Evolutionary conservation across 1,284 basidiomycete genomes (phyloP).

Genomic region (Xerocomus amazonicus): DNA sequence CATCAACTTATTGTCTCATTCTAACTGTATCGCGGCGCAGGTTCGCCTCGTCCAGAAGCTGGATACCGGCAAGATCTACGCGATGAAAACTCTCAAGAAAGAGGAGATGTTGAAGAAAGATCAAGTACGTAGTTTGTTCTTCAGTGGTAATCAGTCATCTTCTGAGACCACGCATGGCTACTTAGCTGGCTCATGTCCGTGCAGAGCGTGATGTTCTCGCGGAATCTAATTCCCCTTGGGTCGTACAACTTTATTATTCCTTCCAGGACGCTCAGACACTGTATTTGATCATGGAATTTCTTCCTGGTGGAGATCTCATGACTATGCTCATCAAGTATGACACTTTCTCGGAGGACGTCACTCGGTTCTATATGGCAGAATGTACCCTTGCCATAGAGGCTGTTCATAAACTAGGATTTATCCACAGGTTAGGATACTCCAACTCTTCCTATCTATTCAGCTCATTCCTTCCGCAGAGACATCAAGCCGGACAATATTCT

Average conservation of each 20-base stretch:
- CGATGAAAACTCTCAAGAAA: constrained; percentile 98
- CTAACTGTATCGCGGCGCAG: constrained; percentile 58
- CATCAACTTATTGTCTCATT: constrained; percentile 39
- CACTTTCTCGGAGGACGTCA: constrained; percentile 98
- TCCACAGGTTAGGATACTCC: constrained; percentile 60
- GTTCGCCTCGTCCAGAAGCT: constrained; percentile 95
- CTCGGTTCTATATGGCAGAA: constrained; percentile 97
- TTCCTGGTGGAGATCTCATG: constrained; percentile 99
- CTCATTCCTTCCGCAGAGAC: constrained; percentile 50
- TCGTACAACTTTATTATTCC: constrained; percentile 96
- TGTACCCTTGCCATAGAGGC: constrained; percentile 89
- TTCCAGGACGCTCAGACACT: constrained; percentile 95
- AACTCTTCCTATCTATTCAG: not conserved
- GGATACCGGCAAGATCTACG: constrained; percentile 98
- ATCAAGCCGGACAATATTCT: constrained; percentile 97
- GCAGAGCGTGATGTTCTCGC: constrained; percentile 89
- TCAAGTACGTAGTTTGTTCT: constrained; percentile 54
- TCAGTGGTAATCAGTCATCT: not conserved
- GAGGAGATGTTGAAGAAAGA: constrained; percentile 99
- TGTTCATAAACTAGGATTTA: constrained; percentile 90
- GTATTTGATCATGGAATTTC: constrained; percentile 98
- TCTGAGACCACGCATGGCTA: constrained; percentile 33
- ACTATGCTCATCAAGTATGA: constrained; percentile 99
- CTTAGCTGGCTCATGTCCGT: constrained; percentile 87
- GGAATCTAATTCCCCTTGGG: constrained; percentile 96